Base-by-base conservation (phyloP, 2,329 filamentous ascomycete species). In the Beauveria caledonica region DNA sequence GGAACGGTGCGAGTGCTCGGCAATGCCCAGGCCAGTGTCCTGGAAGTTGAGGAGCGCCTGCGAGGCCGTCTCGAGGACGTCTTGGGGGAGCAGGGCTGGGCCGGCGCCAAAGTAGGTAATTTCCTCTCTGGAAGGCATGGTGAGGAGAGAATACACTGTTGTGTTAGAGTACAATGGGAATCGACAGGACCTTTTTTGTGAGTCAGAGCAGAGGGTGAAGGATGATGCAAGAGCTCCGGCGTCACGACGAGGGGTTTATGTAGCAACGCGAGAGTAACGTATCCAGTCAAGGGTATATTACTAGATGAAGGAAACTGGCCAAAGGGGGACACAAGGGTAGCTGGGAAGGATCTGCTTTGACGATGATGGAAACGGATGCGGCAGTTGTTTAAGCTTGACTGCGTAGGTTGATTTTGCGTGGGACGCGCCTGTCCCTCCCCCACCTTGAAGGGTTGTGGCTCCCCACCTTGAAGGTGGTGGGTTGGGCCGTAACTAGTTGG, bases 61-160 rank as follows among this genome's bases (percentile, higher is more conserved):
- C 1, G 91, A 86, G 55, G 90, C 92, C 49, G 79, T 80, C 73
- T 94, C 85, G 54, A 97, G 83, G 23, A 97, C 89, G 4, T 84
- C 76, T 13, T 90, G 95, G 25, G 92, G 92, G 19, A 97, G 81
- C 36, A 85, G 79, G n/a, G 93, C 92, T 53, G 93, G 93, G 64
- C 93, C 93, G 58, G 93, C 92, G 63, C 92, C 92, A 68, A 96
- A 96, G 76, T 95, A 94, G 65, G 86, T 83, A 71, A 94, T 84
- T 64, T 93, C 87, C 67, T 85, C 80, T 74, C 90, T 81, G 64
- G 83, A 78, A 68, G 88, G 86, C 89, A 93, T 90, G 55, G 11
- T 62, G 17, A 13, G 1, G 3, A 21, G 33, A 39, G 17, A 27
- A 27, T 36, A 19, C 3, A 49, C 49, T 60, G 58, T 42, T 40